Base-by-base conservation (phyloP, 2,329 filamentous ascomycete species). In the Talaromyces sp. region DNA sequence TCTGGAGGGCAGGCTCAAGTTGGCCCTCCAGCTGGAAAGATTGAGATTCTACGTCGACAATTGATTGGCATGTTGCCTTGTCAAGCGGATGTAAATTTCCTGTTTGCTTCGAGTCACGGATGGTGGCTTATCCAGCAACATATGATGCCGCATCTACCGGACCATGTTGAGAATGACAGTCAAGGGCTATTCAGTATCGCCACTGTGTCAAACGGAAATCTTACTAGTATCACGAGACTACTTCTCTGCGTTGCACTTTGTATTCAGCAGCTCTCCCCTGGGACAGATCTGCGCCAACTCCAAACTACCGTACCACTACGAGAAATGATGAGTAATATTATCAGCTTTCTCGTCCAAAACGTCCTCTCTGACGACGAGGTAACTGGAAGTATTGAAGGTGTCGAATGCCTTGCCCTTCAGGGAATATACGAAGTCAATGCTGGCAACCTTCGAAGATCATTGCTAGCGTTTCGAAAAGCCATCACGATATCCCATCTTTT, bases 331-430 rank as follows among this genome's bases (percentile, higher is more conserved):
- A 38, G 35, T n/a, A 38, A 4, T 38, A 38, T 38, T n/a, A 38
- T n/a, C n/a, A 38, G n/a, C 17, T 38, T 38, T 38, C 17, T 38
- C 12, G 35, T 8, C 17, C 6, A 7, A 38, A 38, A n/a, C 6
- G 74, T 77, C 1, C 77, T 74, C 0, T 74, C 64, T 9, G 73
- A 77, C 14, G 76, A 80, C 19, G 69, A 74, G 14, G 61, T 80
- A 12, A 56, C 73, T 0, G 64, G 64, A 6, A 74, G 67, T 0
- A 50, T 80, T 1, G 79, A 81, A 58, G 70, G 75, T 2, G 61
- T 81, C 7, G 70, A 76, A 29, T 79, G 75, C 61, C 68, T 80
- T 31, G 70, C 80, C 56, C 60, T 81, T 0, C 77, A 80, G 61
- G 67, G 67, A 9, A 57, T 73, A 8, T 80, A 71, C 60, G 66